A percentile compares a stretch with the other conserved stretches of the same genome.
phyloP scores from a whole-genome alignment of 257 asterid species.

The Thymus mandschuricus region DNA sequence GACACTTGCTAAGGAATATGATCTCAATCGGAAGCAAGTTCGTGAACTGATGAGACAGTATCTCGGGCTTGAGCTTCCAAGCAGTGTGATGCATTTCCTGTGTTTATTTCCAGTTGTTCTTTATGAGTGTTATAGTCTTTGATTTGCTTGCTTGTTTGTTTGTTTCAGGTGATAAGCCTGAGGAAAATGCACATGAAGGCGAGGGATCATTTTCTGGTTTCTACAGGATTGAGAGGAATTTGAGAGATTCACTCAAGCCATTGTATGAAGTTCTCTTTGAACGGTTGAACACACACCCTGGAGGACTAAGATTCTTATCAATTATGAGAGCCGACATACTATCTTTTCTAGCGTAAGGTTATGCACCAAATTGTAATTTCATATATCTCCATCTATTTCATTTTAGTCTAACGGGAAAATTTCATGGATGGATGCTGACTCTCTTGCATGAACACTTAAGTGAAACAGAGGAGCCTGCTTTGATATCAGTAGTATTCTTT shows the following conservation, averaged over 20 bases:
- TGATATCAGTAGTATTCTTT: constrained; percentile 13
- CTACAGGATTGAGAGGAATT: constrained; percentile 77
- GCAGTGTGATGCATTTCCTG: constrained; percentile 48
- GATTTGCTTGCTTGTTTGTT: constrained; percentile 21
- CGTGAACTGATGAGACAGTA: constrained; percentile 84
- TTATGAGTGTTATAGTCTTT: constrained; percentile 1
- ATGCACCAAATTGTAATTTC: constrained; percentile 37
- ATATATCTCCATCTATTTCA: constrained; percentile 9
- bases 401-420: constrained; percentile 7
- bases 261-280: constrained; percentile 86
- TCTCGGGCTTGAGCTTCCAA: constrained; percentile 82
- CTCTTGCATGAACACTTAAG: neutral
- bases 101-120: constrained; percentile 25
- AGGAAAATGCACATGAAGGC: constrained; percentile 56
- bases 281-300: constrained; percentile 89
- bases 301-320: constrained; percentile 87
- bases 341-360: constrained; percentile 80
- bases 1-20: constrained; percentile 76
- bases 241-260: constrained; percentile 90
- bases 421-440: constrained; percentile 8
- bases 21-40: constrained; percentile 78
- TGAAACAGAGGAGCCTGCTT: constrained; percentile 10
- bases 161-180: constrained; percentile 53
- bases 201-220: constrained; percentile 82
- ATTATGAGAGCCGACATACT: constrained; percentile 79